Base-by-base conservation (phyloP, 371 early-diverging fungal species). In the Mortierella sp. region DNA sequence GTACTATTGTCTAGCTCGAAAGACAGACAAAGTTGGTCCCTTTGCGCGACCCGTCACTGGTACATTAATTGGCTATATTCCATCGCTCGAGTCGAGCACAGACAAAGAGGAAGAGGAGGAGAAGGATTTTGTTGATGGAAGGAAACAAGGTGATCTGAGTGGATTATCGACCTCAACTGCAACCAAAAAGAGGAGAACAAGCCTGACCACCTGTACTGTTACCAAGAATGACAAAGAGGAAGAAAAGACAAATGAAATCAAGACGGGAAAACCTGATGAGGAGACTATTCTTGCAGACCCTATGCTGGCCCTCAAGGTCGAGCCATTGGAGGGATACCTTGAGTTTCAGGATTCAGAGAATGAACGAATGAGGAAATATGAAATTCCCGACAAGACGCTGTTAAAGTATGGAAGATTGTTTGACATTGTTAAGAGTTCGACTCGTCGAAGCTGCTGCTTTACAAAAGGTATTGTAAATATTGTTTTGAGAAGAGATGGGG, bases 401-500 rank as follows among this genome's bases (percentile, higher is more conserved):
- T 69, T 86, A 9, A 92, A 89, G 61, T 86, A 91, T 48, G 86
- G 88, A 4, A 83, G 87, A 44, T 84, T 89, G 15, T 87, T 92
- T 82, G 96, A 95, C 76, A 91, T 95, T 45, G 92, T 94, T 9
- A 91, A 90, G 48, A 87, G 88, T 5, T 72, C 77, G 23, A 85
- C 84, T 11, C 84, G 72, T 29, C 84, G 92, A 28, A 89, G 93
- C 28, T 94, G 93, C 63, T 95, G 96, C 72, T 95, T 95, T 73
- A 95, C 96, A 14, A 95, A 95, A 81, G 92, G 88, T 82, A 53
- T 37, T 37, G 37, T 37, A 3, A 9, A 37, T 5, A 5, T 9
- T 9, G 37, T 37, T 9, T 37, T 37, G 37, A 9, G 37, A 37
- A 37, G 37, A 9, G 37, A 37, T 9, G 3, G 37, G 37, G 37